A percentile compares a stretch with the other conserved stretches of the same genome.
These are phyloP conservation scores for Capronia epimyces DNA, from an alignment of 2,329 filamentous ascomycete species.

Conservation along the genomic window DNA sequence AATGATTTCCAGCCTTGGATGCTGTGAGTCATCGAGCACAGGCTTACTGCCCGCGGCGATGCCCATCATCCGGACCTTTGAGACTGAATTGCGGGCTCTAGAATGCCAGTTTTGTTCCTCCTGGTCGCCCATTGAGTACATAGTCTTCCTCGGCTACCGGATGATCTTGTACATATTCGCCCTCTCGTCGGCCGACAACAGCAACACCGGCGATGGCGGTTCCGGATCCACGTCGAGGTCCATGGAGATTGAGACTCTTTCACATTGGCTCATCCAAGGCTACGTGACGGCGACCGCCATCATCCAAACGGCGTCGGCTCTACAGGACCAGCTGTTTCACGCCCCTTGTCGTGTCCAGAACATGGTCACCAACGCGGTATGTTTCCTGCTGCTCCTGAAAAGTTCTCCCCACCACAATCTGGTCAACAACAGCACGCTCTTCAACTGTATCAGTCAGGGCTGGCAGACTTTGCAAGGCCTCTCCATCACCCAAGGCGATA, in stretches of 20 bases:
- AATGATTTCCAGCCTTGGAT: not conserved
- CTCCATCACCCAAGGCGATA: not conserved
- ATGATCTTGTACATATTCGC: constrained; percentile 3
- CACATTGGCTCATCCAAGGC: not conserved
- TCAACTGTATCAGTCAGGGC: not conserved
- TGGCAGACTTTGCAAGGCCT: not conserved
- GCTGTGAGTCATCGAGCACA: constrained; percentile 1
- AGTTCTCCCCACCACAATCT: not conserved
- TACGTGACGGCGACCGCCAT: not conserved
- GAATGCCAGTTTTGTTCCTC: not conserved
- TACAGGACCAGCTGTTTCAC: not conserved
- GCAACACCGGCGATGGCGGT: not conserved
- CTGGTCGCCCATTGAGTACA: not conserved
- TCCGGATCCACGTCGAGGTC: not conserved
- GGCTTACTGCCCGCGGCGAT: not conserved
- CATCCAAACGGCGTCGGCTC: not conserved
- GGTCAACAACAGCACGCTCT: not conserved
- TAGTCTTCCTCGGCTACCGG: not conserved
- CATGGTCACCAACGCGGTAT: not conserved
- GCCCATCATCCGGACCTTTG: not conserved
- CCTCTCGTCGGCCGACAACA: not conserved
- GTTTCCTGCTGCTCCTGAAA: not conserved
- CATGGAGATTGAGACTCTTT: not conserved
- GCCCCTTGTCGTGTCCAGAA: constrained; percentile 1
- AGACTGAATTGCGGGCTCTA: not conserved